A percentile compares a stretch with the other conserved stretches of the same genome.
Conservation (phyloP, 1,139 yeast species). For the Candida buenavistaensis region DNA sequence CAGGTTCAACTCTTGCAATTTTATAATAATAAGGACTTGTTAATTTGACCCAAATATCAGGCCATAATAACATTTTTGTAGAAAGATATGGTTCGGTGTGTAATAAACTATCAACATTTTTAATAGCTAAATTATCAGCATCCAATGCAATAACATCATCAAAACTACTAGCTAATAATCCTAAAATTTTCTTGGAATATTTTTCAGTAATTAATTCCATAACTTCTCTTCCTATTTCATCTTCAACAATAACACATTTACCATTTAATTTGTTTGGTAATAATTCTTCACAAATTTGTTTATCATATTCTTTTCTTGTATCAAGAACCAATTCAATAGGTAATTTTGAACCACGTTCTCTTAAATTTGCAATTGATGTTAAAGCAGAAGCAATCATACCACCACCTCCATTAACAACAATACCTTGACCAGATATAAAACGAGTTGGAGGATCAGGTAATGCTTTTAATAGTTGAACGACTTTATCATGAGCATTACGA, state of each 20-base stretch:
- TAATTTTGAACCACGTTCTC: conserved; percentile 33
- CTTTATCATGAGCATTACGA: conserved; percentile 24
- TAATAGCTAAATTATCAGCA: conserved; percentile 36
- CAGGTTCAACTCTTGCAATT: conserved; percentile 30
- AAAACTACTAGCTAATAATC: conserved; percentile 34
- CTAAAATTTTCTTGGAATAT: conserved; percentile 33
- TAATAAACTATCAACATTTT: conserved; percentile 31
- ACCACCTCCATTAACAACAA: conserved; percentile 35
- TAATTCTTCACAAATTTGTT: conserved; percentile 30
- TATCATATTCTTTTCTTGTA: conserved; percentile 24
- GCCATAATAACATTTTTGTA: conserved; percentile 39
- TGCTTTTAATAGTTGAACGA: conserved; percentile 24
- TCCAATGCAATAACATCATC: conserved; percentile 36
- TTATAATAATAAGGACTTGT: conserved; percentile 37
- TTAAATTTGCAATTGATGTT: conserved; percentile 30
- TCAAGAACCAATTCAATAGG: conserved; percentile 39
- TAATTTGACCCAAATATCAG: conserved; percentile 38
- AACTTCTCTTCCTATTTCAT: conserved; percentile 24
- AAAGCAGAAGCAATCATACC: conserved; percentile 29
- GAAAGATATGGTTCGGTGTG: conserved; percentile 25
- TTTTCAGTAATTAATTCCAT: conserved; percentile 21
- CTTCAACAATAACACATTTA: conserved; percentile 31
- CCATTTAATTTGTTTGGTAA: conserved; percentile 29
- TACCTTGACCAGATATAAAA: conserved; percentile 34
- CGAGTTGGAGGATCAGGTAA: conserved; percentile 26